Evolutionary conservation across 1,139 yeast species (phyloP).

Genomic region (Kodamaea sp.): DNA sequence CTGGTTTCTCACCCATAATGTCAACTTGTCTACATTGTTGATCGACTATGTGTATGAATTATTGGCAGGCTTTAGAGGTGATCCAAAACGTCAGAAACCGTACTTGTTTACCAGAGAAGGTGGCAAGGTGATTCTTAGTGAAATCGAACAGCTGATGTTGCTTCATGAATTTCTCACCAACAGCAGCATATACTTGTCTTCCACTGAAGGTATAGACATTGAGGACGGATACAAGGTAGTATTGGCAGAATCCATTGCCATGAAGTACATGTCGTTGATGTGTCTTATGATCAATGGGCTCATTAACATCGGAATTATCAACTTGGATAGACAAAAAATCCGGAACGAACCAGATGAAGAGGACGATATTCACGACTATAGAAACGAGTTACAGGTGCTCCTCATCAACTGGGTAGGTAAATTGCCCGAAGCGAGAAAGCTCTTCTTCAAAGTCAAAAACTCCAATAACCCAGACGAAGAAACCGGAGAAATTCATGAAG

Average conservation of each 20-base stretch:
- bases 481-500: slow-evolving; percentile 3
- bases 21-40: slow-evolving; percentile 52
- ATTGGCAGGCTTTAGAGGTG: slow-evolving; percentile 55
- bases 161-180: slow-evolving; percentile 66
- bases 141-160: slow-evolving; percentile 64
- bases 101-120: slow-evolving; percentile 60
- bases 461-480: slow-evolving; percentile 14
- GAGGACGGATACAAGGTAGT: slow-evolving; percentile 37
- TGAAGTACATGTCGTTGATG: slow-evolving; percentile 52
- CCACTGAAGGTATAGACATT: slow-evolving; percentile 36
- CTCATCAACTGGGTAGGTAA: slow-evolving; percentile 64
- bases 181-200: slow-evolving; percentile 51
- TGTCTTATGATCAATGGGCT: slow-evolving; percentile 63
- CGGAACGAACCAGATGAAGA: slow-evolving; percentile 10
- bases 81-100: slow-evolving; percentile 23
- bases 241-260: slow-evolving; percentile 44
- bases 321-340: slow-evolving; percentile 26
- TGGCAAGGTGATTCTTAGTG: slow-evolving; percentile 44
- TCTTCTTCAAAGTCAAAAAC: slow-evolving; percentile 37
- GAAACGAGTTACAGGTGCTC: slow-evolving; percentile 57
- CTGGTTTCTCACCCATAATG: slow-evolving; percentile 64
- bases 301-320: slow-evolving; percentile 45
- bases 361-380: slow-evolving; percentile 44
- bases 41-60: slow-evolving; percentile 63
- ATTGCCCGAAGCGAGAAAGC: slow-evolving; percentile 39